Base-by-base conservation (phyloP, 192 early-diverging fungal genomes). In the Mortierella antarctica region DNA sequence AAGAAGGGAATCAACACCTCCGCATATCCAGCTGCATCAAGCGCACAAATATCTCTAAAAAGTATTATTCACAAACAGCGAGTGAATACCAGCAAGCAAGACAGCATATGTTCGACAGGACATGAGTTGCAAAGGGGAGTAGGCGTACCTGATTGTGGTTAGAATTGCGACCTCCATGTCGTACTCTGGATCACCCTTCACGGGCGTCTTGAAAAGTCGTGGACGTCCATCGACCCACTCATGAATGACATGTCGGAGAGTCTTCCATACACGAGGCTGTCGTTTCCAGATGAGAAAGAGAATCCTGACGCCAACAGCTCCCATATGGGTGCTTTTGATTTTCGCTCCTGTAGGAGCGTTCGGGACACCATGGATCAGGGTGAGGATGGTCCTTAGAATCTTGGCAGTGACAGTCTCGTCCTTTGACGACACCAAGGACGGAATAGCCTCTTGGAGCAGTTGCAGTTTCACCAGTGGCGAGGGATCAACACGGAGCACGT, bases 241-340 rank as follows among this genome's bases (percentile, higher is more conserved):
- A 6, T 79, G 60, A 12, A 90, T 74, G 4, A 87, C 74, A 47
- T 83, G 76, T n/a, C 83, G 82, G 5, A 90, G 66, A 12, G 83
- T 84, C 55, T 82, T 85, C 88, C 88, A 90, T 8, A 83, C 77
- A 48, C 87, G 82, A n/a, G 84, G 87, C 46, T 88, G 87, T 31
- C 69, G 60, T 21, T 81, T 67, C 83, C 84, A 85, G 18, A 88
- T 73, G 17, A 82, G 62, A 9, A 73, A 68, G 8, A 90, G 48
- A 31, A 86, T 75, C 56, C 85, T 83, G 23, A 90, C 69, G 12
- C 87, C 87, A 40, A 90, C 69, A 54, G 81, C 80, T 13, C 83
- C 65, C 70, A 86, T 74, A 13, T 65, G 74, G n/a, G 70, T 85
- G 54, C 75, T 48, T 7, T 48, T 57, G 41, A 76, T 72, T 44